Evolutionary conservation across 495 filamentous ascomycete species (phyloP), one percentile per base, ranked within the genome.

Genomic region (Halenospora varia): DNA sequence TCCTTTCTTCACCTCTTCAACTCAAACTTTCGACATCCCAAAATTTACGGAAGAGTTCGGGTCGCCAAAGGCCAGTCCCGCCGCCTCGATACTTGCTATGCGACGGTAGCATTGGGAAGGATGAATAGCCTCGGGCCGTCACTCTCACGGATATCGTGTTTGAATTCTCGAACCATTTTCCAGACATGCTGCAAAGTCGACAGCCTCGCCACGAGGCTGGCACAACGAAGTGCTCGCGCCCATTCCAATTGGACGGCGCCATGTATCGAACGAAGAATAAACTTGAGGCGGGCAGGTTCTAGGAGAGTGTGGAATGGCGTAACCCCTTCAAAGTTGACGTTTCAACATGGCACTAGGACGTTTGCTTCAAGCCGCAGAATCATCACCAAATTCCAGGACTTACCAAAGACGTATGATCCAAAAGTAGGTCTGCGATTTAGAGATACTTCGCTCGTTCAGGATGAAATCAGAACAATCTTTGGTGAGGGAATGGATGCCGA

Each of bases 401-500:
- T 83, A 40, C 79, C 79, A 0, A 67, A 71, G 17, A 61, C 63
- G 35, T 83, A 82, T 59, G 57, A 56, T 23, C 77, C 81, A 56
- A 62, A 65, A 50, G 44, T 66, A 0, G 81, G 81, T 0, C 68
- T 83, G 10, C 70, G 71, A 2, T 84, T 82, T 52, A 66, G 73
- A 48, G 56, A 51, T 10, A 62, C 67, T 8, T 72, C 76, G 6
- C 73, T 89, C 15, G 73, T 76, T 1, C 69, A 76, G 11, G 63
- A 69, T 4, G 81, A 89, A 45, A 76, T 89, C n/a, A 71, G 77
- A 9, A 47, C 58, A 10, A 79, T 94, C 2, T 93, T 96, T 60
- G 83, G 84, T 1, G 64, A 71, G 0, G 70, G 73, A 10, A 63
- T 88, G 20, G 66, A 75, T 20, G 70, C 72, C 1, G 59, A 66